Evolutionary conservation across 768 basidiomycete species (phyloP).

Genomic region (Russula brevipes): DNA sequence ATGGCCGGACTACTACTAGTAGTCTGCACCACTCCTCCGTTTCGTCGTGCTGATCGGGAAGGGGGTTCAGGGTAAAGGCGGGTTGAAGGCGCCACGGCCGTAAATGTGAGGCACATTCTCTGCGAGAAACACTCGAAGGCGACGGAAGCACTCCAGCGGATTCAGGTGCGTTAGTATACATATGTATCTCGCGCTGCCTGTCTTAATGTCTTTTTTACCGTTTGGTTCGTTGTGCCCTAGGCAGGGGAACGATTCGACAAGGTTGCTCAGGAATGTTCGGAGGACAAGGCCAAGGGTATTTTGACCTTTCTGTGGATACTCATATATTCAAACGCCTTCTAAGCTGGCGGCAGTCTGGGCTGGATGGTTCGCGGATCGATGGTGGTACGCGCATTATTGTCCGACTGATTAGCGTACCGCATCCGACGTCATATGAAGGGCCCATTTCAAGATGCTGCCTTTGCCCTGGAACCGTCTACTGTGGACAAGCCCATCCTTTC

Average conservation of each 20-base stretch:
- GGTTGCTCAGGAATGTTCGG: conserved; percentile 85
- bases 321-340: conserved; percentile 1
- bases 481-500: conserved; percentile 73
- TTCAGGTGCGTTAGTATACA: conserved; percentile 49
- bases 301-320: background rate
- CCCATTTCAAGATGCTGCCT: conserved; percentile 85
- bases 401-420: background rate
- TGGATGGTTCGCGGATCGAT: conserved; percentile 86
- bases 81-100: conserved; percentile 68
- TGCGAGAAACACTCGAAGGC: conserved; percentile 86
- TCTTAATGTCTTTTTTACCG: background rate
- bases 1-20: too few species aligned
- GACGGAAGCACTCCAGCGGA: conserved; percentile 70
- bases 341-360: conserved; percentile 84
- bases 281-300: conserved; percentile 84
- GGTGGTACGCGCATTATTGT: conserved; percentile 47
- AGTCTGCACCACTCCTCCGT: background rate
- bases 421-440: conserved; percentile 35
- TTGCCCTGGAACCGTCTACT: conserved; percentile 70
- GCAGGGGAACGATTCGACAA: conserved; percentile 82
- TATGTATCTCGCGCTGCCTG: background rate
- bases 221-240: conserved; percentile 32
- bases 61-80: conserved; percentile 45
- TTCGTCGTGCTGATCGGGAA: background rate
- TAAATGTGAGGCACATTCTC: conserved; percentile 83